Conservation (phyloP, 305 asterid genomes). For the Fraxinus xanthoxyloides region DNA sequence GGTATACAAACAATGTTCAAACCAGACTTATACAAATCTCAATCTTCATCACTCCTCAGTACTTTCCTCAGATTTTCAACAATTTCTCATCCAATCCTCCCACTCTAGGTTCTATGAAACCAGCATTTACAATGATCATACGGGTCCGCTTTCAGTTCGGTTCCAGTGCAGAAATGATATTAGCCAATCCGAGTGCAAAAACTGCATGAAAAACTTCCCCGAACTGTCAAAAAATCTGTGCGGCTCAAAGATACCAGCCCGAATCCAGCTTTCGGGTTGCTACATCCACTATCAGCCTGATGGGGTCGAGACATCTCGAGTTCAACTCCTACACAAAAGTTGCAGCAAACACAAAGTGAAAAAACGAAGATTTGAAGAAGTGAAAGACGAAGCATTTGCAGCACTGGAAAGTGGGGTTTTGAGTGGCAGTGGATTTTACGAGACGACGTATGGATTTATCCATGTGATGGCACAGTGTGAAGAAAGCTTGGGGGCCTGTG, state of each 20-base stretch:
- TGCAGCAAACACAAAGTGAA: slow-evolving; percentile 37
- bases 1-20: slow-evolving; percentile 48
- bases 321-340: slow-evolving; percentile 40
- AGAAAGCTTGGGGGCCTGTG: slow-evolving; percentile 48
- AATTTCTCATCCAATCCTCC: slow-evolving; percentile 42
- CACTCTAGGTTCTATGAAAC: slow-evolving; percentile 48
- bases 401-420: slow-evolving; percentile 41
- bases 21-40: slow-evolving; percentile 29
- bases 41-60: slow-evolving; percentile 26
- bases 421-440: slow-evolving; percentile 49
- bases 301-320: slow-evolving; percentile 17
- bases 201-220: slow-evolving; percentile 41
- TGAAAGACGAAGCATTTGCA: slow-evolving; percentile 50
- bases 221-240: slow-evolving; percentile 34
- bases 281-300: slow-evolving; percentile 51
- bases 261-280: slow-evolving; percentile 72
- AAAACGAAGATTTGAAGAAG: slow-evolving; percentile 32
- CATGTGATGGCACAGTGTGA: slow-evolving; percentile 51
- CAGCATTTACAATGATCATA: slow-evolving; percentile 34
- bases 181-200: slow-evolving; percentile 40
- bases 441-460: slow-evolving; percentile 36
- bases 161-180: slow-evolving; percentile 58
- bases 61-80: slow-evolving; percentile 41
- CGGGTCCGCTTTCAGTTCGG: slow-evolving; percentile 44
- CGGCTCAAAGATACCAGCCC: slow-evolving; percentile 38